Evolutionary conservation across 352 stramenopile species (phyloP).

Genomic region (Phytophthora ohioensis): DNA sequence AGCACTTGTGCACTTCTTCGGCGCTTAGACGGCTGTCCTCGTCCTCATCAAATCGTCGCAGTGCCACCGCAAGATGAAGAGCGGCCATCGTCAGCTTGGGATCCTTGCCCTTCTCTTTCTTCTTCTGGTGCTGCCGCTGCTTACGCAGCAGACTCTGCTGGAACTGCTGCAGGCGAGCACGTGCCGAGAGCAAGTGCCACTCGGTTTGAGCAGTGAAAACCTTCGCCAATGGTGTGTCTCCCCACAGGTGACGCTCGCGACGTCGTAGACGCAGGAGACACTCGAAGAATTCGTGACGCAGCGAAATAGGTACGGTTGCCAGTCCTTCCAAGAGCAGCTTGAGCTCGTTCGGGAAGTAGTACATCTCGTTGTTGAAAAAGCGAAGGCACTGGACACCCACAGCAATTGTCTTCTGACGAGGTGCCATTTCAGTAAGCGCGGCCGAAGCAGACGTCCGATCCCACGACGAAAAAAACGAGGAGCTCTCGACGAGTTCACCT

Average conservation of each 20-base stretch:
- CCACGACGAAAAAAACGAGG: conserved; percentile 74
- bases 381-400: conserved; percentile 91
- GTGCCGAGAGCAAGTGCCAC: conserved; percentile 92
- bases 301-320: conserved; percentile 57
- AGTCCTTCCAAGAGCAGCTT: conserved; percentile 91
- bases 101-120: conserved; percentile 49
- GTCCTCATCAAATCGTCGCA: conserved; percentile 81
- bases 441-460: conserved; percentile 8
- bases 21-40: conserved; percentile 66
- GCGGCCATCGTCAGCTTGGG: conserved; percentile 35
- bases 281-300: conserved; percentile 89
- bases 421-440: conserved; percentile 18
- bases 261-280: conserved; percentile 91
- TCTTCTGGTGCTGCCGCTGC: conserved; percentile 58
- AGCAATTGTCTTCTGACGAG: conserved; percentile 46
- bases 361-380: conserved; percentile 99
- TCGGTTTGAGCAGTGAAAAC: conserved; percentile 98
- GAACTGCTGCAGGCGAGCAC: conserved; percentile 87
- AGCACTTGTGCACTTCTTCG: conserved; percentile 84
- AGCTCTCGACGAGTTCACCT: conserved; percentile 84
- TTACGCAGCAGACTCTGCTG: conserved; percentile 78
- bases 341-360: conserved; percentile 96
- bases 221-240: conserved; percentile 96
- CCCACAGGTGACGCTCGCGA: conserved; percentile 95
- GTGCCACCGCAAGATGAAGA: conserved; percentile 58